Base-by-base conservation (phyloP, 2,329 filamentous ascomycete genomes). In the Epicoccum nigrum region DNA sequence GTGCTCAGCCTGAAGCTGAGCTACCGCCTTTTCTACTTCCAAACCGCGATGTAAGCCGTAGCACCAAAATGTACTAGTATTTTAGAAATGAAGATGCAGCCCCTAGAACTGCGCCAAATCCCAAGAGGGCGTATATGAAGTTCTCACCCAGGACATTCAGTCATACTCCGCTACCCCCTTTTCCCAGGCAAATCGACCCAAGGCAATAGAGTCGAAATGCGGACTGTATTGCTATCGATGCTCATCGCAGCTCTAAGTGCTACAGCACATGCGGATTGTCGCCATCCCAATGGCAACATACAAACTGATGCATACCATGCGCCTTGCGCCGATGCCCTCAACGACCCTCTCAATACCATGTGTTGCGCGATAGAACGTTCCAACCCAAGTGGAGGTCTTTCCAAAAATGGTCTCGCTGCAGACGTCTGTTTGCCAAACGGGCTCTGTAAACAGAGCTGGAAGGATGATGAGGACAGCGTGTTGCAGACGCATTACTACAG, bases 261-360 rank as follows among this genome's bases (percentile, higher is more conserved):
- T 5, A 28, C 12, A 2, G 13, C 16, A 11, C 27, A 16, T 6
- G 46, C 39, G 27, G 46, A 50, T 15, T 50, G 46, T 27, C 40
- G 33, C 11, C 46, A 50, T 20, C 46, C 46, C 16, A 44, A 50
- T n/a, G 40, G 46, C 4, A 27, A 44, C n/a, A 8, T 50, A 20
- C 46, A 44, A 15, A 44, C 46, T 15, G 40, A 44, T 28, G 19
- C 33, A 13, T 35, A 50, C 15, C 46, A 50, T 20, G 46, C 46
- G 12, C 46, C 46, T 27, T 50, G 46, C 16, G 27, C 25, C 3
- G 40, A 43, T 27, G 20, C 25, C 7, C 39, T 50, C 12, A 25
- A 32, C 4, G 43, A 50, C 15, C 33, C 46, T 43, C 46, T 50
- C 20, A 50, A 50, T 13, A 44, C 46, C 6, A 50, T 50, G 46